Percentiles rank a stretch among this genome's conserved stretches.
Conservation (phyloP, 2,329 filamentous ascomycete genomes). For the Cordyceps militaris region DNA sequence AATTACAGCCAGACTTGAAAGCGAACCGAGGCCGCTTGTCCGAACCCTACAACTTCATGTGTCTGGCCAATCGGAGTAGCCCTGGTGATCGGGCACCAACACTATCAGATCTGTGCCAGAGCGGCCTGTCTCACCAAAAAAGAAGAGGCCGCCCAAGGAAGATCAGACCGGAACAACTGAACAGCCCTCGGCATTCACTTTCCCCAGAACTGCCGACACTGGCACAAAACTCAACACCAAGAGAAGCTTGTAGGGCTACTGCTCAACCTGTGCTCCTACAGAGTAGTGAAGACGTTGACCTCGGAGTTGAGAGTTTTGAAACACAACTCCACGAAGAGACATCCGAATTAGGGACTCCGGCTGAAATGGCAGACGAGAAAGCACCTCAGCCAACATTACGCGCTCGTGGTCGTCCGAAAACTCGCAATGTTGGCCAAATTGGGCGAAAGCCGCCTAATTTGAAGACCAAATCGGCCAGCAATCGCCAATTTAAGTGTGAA, state of each 20-base stretch:
- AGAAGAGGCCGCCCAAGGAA: slow-evolving; percentile 25
- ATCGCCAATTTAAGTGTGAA: slow-evolving; percentile 38
- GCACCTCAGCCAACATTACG: not conserved
- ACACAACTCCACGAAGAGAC: not conserved
- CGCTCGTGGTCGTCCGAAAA: slow-evolving; percentile 1
- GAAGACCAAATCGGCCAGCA: not conserved
- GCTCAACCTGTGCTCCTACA: not conserved
- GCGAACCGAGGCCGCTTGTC: not conserved
- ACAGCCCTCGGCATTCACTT: not conserved
- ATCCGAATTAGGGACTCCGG: too few relatives aligned
- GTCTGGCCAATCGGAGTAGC: not conserved
- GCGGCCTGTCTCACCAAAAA: slow-evolving; percentile 18
- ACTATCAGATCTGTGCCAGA: slow-evolving; percentile 23
- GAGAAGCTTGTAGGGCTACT: not conserved
- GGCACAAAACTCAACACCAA: not conserved
- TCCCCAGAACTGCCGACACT: not conserved
- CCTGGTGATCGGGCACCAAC: slow-evolving; percentile 11
- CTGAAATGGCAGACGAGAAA: not conserved
- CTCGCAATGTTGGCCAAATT: slow-evolving; percentile 12
- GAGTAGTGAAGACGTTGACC: not conserved
- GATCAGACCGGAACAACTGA: slow-evolving; percentile 11
- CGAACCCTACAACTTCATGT: not conserved
- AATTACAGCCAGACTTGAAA: not conserved
- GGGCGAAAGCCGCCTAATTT: not conserved
- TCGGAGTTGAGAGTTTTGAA: not conserved